These are phyloP conservation scores for Elsinoe fawcettii DNA, from an alignment of 2,329 filamentous ascomycete species.

Conservation along the genomic window DNA sequence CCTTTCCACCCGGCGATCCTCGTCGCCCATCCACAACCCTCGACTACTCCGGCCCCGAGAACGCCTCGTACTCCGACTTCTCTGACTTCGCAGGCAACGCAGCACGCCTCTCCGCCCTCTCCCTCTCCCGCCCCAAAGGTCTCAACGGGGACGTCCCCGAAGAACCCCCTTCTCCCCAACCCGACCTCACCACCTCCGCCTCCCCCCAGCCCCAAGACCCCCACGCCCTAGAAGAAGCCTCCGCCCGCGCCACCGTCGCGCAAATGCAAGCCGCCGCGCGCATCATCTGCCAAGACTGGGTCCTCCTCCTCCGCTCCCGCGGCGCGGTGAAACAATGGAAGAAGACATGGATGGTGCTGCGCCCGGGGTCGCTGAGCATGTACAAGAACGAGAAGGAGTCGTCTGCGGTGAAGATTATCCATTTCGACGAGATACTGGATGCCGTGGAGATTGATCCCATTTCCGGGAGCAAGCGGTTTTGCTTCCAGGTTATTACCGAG, in stretches of 20 bases:
- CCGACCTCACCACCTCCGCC: not conserved
- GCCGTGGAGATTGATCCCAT: conserved; percentile 88
- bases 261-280: conserved; percentile 62
- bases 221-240: conserved; percentile 9
- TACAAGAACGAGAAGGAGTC: conserved; percentile 95
- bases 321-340: conserved; percentile 89
- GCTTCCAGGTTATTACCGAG: conserved; percentile 87
- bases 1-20: conserved; percentile 25
- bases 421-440: conserved; percentile 71
- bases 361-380: conserved; percentile 73
- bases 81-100: conserved; percentile 42
- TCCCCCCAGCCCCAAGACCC: not conserved
- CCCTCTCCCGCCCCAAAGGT: conserved; percentile 41
- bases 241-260: conserved; percentile 10
- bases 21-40: conserved; percentile 52
- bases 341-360: conserved; percentile 84
- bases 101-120: conserved; percentile 29
- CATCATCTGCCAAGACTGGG: conserved; percentile 88
- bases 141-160: conserved; percentile 42
- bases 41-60: conserved; percentile 56
- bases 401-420: conserved; percentile 71
- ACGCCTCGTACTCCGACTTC: conserved; percentile 79
- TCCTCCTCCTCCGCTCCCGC: conserved; percentile 76
- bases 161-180: conserved; percentile 9
- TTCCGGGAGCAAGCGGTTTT: conserved; percentile 74